Evolutionary conservation across 2,329 filamentous ascomycete species (phyloP).

Genomic region (Escovopsis weberi): DNA sequence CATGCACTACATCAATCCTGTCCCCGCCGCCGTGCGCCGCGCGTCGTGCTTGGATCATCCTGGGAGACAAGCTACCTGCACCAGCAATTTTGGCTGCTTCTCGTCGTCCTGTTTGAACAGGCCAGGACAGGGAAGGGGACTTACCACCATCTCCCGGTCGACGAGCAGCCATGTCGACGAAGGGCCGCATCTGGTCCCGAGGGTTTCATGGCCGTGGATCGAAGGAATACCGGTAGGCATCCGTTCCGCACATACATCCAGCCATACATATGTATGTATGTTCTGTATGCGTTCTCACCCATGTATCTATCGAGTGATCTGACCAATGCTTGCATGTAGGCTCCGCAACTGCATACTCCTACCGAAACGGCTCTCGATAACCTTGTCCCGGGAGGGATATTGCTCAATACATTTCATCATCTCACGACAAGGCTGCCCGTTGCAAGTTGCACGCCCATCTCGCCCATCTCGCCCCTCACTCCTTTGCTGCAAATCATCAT

Average conservation of each 20-base stretch:
- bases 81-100: background rate
- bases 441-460: too few species aligned
- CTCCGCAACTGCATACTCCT: background rate
- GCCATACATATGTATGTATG: background rate
- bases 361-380: background rate
- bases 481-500: background rate
- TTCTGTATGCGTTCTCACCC: background rate
- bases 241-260: background rate
- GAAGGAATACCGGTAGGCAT: too few species aligned
- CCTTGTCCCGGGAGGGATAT: background rate
- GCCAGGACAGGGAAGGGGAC: too few species aligned
- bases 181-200: too few species aligned
- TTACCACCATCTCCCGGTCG: too few species aligned
- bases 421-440: background rate
- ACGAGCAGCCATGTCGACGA: too few species aligned
- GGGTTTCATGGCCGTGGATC: too few species aligned
- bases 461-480: background rate
- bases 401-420: background rate
- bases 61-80: background rate
- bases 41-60: background rate
- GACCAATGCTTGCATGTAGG: background rate
- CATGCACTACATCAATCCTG: background rate
- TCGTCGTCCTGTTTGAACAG: too few species aligned
- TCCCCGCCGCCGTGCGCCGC: background rate
- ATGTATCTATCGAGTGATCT: background rate